These are phyloP conservation scores for Monascus purpureus DNA, from an alignment of 495 filamentous ascomycete genomes.

Conservation along the genomic window DNA sequence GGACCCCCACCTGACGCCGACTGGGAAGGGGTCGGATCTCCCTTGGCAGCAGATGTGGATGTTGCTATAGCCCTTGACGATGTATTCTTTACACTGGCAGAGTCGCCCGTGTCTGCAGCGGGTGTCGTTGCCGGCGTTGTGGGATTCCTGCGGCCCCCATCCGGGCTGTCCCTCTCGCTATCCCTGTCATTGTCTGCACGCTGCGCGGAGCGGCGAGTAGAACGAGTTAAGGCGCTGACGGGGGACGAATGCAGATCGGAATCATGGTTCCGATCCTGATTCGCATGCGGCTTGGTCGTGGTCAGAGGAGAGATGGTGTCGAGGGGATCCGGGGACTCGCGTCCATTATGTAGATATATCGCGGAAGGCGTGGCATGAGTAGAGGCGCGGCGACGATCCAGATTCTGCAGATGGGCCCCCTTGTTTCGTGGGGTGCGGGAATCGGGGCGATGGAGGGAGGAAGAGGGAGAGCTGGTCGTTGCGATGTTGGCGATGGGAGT, in stretches of 20 bases:
- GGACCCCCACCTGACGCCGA: background rate
- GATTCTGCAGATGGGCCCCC: too few relatives aligned
- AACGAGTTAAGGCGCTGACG: conserved; percentile 3
- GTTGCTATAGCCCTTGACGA: too few relatives aligned
- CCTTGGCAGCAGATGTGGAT: too few relatives aligned
- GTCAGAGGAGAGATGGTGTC: conserved; percentile 23
- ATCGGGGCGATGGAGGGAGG: background rate
- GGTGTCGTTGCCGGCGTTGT: background rate
- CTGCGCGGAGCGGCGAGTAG: conserved; percentile 5
- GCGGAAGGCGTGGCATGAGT: conserved; percentile 5
- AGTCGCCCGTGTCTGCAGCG: background rate
- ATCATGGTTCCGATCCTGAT: background rate
- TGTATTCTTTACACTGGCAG: background rate
- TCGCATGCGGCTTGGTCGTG: conserved; percentile 2
- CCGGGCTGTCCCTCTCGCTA: conserved; percentile 1
- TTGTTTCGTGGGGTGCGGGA: conserved; percentile 2
- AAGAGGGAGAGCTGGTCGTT: background rate
- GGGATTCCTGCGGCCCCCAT: background rate
- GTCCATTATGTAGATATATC: conserved; percentile 5
- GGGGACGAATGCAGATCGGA: background rate
- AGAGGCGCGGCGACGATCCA: background rate
- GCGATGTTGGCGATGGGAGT: conserved; percentile 2
- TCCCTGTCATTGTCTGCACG: conserved; percentile 1
- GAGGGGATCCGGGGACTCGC: conserved; percentile 26
- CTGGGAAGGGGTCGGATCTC: too few relatives aligned